phyloP scores from a whole-genome alignment of 345 rosid species.

The Ricinus communis region DNA sequence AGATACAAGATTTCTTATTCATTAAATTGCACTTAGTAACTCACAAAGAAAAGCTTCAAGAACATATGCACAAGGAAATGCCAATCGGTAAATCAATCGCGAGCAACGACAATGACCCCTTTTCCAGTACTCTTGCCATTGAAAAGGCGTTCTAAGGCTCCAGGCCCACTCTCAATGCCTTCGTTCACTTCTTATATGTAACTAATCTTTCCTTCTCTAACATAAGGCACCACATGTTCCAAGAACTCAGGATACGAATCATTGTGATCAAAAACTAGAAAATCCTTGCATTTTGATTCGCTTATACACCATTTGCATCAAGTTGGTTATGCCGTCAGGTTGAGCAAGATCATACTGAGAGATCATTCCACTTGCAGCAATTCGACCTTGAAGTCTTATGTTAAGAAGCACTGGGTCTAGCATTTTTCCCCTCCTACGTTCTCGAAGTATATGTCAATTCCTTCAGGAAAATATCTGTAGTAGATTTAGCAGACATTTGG shows the following conservation, averaged over 20 bases:
- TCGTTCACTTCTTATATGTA: conserved; percentile 34
- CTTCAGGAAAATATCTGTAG: conserved; percentile 51
- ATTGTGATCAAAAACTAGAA: conserved; percentile 1
- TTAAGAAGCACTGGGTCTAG: conserved; percentile 52
- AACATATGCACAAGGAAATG: neutral
- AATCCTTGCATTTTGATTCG: conserved; percentile 25
- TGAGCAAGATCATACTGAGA: conserved; percentile 50
- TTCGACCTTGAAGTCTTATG: conserved; percentile 43
- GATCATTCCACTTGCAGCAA: conserved; percentile 55
- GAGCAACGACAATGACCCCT: conserved; percentile 19
- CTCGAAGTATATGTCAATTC: conserved; percentile 57
- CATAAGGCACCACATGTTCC: conserved; percentile 18
- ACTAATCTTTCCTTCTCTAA: conserved; percentile 24
- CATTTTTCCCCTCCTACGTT: conserved; percentile 58
- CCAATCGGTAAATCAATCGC: neutral
- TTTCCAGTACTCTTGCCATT: conserved; percentile 27
- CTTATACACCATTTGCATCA: conserved; percentile 11
- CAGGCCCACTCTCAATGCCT: conserved; percentile 25
- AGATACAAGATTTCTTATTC: too few relatives aligned
- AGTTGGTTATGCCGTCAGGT: conserved; percentile 26
- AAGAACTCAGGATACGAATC: conserved; percentile 22
- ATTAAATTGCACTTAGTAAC: too few relatives aligned
- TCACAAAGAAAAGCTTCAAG: neutral
- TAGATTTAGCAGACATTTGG: too few relatives aligned
- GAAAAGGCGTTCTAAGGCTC: conserved; percentile 27